phyloP scores from a whole-genome alignment of 768 basidiomycete species.

The Antrodiella citrinella region DNA sequence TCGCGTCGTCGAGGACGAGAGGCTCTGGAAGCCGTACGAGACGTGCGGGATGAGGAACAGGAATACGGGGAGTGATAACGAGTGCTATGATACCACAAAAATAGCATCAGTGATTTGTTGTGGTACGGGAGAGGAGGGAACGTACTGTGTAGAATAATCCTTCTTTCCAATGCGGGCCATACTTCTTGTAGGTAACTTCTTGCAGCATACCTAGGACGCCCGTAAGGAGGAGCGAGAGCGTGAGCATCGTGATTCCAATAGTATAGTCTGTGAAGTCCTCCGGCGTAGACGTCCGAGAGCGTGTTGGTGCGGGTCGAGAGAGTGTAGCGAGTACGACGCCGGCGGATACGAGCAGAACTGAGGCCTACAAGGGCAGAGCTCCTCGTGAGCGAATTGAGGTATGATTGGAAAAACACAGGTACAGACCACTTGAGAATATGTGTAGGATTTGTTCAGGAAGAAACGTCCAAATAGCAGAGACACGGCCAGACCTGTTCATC shows the following conservation, averaged over 20 bases:
- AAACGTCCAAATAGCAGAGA: conserved; percentile 69
- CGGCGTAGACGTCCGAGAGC: conserved; percentile 12
- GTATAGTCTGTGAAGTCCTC: conserved; percentile 34
- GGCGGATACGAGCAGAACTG: conserved; percentile 57
- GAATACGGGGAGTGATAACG: conserved; percentile 72
- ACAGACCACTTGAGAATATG: conserved; percentile 51
- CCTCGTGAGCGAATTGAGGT: background rate
- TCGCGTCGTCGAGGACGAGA: conserved; percentile 24
- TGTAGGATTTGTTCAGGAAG: conserved; percentile 52
- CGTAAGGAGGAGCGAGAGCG: conserved; percentile 56
- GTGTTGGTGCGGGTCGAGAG: conserved; percentile 39
- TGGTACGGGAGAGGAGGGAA: background rate
- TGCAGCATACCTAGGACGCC: conserved; percentile 67
- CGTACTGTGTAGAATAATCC: conserved; percentile 77
- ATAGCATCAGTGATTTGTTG: no score
- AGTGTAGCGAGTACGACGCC: conserved; percentile 72
- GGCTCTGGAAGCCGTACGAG: conserved; percentile 44
- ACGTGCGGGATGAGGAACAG: conserved; percentile 51
- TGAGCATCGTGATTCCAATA: conserved; percentile 63
- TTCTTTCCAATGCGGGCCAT: conserved; percentile 79
- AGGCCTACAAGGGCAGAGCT: conserved; percentile 35
- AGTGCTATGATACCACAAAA: conserved; percentile 52
- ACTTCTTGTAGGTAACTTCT: conserved; percentile 64
- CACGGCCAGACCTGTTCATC: conserved; percentile 64
- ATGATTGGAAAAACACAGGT: no score